Conservation (phyloP, 306 rosid genomes). For the Quercus parvula region DNA sequence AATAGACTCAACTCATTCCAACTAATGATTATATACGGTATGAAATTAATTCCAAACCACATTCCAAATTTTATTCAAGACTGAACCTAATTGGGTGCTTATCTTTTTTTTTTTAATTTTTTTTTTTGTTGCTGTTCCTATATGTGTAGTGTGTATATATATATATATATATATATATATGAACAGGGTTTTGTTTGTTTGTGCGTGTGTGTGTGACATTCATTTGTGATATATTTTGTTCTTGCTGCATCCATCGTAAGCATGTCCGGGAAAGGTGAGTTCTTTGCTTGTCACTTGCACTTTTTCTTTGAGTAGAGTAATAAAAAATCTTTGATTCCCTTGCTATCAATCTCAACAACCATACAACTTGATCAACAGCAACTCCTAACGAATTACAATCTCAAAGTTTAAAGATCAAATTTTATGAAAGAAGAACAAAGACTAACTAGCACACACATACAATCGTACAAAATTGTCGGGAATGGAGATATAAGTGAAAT, state of each 20-base stretch:
- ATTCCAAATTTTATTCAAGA: background rate
- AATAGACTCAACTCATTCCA: too few relatives aligned
- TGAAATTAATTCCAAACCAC: too few relatives aligned
- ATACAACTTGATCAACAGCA: background rate
- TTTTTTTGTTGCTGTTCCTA: background rate
- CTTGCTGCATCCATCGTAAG: slow-evolving; percentile 82
- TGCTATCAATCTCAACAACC: background rate
- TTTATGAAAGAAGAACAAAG: background rate
- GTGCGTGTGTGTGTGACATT: background rate
- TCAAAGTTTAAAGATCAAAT: background rate
- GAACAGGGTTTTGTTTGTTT: background rate
- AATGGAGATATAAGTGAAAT: too few relatives aligned
- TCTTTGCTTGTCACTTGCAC: background rate
- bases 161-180: background rate
- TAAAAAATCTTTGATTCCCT: background rate
- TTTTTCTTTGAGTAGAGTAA: background rate
- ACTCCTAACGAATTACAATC: too few relatives aligned
- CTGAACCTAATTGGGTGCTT: background rate
- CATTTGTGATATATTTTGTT: slow-evolving; percentile 59
- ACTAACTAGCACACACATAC: too few relatives aligned
- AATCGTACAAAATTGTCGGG: background rate
- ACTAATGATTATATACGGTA: too few relatives aligned
- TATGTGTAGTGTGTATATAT: background rate
- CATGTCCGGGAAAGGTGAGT: slow-evolving; percentile 95
- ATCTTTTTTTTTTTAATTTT: background rate